A percentile compares a stretch with the other conserved stretches of the same genome.
Evolutionary conservation across 1,284 basidiomycete species (phyloP).

Genomic region (Moesziomyces antarcticus): DNA sequence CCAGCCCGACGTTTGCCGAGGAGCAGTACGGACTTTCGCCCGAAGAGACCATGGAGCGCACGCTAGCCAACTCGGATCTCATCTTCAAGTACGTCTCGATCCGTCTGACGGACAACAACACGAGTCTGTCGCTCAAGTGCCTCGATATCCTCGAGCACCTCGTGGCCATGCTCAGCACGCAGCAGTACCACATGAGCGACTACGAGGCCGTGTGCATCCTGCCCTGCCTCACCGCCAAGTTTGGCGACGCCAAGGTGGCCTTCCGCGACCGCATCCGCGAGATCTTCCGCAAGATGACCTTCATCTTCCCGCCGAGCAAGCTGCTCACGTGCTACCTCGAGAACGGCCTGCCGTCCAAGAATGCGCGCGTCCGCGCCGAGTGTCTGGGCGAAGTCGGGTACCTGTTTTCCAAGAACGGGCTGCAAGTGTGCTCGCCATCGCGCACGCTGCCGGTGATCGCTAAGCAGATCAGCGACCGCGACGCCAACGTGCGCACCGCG

Average conservation of each 20-base stretch:
- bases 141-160: constrained; percentile 87
- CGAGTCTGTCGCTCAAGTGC: constrained; percentile 87
- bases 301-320: constrained; percentile 83
- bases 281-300: constrained; percentile 68
- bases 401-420: constrained; percentile 83
- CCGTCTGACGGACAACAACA: constrained; percentile 90
- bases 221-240: constrained; percentile 88
- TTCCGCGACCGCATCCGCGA: constrained; percentile 69
- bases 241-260: constrained; percentile 71
- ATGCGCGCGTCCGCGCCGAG: constrained; percentile 88
- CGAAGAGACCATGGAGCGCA: constrained; percentile 76
- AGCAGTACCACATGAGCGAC: constrained; percentile 86
- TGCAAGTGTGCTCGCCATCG: constrained; percentile 77
- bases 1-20: constrained; percentile 71
- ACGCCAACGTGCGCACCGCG: constrained; percentile 84
- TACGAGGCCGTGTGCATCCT: constrained; percentile 88
- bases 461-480: constrained; percentile 86
- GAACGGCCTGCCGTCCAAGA: constrained; percentile 82
- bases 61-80: constrained; percentile 89
- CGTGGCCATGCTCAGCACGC: constrained; percentile 76
- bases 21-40: constrained; percentile 74
- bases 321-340: constrained; percentile 75
- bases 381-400: constrained; percentile 82
- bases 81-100: constrained; percentile 93
- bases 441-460: constrained; percentile 85